Conservation (phyloP, 495 filamentous ascomycete genomes). For the Penicillium desertorum region DNA sequence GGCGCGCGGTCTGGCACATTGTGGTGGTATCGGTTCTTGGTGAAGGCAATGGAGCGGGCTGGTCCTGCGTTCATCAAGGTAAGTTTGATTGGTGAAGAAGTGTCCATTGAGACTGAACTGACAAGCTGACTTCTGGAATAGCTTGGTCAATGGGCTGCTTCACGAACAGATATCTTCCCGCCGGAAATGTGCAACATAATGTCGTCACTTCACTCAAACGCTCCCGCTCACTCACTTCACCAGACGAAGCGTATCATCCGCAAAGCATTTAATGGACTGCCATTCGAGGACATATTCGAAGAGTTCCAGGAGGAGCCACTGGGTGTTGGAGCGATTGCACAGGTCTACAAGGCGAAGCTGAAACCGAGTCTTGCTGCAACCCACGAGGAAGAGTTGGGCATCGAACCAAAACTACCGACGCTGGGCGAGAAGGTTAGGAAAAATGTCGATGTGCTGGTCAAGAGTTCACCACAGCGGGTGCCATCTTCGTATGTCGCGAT, state of each 20-base stretch:
- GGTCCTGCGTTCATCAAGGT: conserved; percentile 99
- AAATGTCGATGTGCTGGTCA: conserved; percentile 83
- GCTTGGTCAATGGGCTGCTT: conserved; percentile 99
- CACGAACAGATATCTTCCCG: conserved; percentile 96
- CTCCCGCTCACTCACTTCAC: conserved; percentile 82
- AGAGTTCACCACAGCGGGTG: conserved; percentile 77
- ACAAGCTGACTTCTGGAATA: conserved; percentile 34
- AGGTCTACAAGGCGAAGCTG: conserved; percentile 94
- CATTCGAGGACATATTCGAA: conserved; percentile 91
- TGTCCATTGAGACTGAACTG: background rate
- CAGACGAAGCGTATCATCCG: conserved; percentile 76
- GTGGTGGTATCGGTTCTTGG: conserved; percentile 94
- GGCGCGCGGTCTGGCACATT: conserved; percentile 75
- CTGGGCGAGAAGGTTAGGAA: conserved; percentile 67
- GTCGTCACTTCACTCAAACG: conserved; percentile 93
- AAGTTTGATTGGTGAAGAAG: conserved; percentile 7
- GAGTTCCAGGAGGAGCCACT: conserved; percentile 91
- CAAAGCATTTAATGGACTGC: conserved; percentile 74
- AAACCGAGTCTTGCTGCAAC: conserved; percentile 72
- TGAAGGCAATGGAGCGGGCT: conserved; percentile 86
- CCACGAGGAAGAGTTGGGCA: conserved; percentile 54
- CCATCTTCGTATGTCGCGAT: conserved; percentile 93
- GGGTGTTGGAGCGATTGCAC: conserved; percentile 94
- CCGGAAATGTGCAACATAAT: conserved; percentile 86
- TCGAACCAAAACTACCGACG: conserved; percentile 42